A percentile compares a stretch with the other conserved stretches of the same genome.
Evolutionary conservation across 139 green algal genomes (phyloP).

Genomic region (Chlorella vulgaris): DNA sequence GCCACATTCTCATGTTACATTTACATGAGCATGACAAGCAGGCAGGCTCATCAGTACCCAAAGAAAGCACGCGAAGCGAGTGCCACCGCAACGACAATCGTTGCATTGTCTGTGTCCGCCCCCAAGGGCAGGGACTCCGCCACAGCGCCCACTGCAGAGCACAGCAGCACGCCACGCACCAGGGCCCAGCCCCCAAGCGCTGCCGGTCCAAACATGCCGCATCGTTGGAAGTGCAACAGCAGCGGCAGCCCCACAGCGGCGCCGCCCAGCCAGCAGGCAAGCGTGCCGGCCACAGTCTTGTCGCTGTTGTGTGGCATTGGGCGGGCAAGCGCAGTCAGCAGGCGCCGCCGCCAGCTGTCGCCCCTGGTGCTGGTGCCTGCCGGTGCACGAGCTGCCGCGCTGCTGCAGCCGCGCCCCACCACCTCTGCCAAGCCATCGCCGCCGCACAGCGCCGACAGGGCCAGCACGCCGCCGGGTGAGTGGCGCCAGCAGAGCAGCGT

Average conservation of each 20-base stretch:
- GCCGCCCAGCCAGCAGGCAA: conserved; percentile 38
- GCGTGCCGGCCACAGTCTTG: conserved; percentile 27
- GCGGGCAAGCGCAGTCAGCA: not conserved
- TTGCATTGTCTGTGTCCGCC: conserved; percentile 24
- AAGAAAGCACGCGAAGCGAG: conserved; percentile 19
- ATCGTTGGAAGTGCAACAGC: not conserved
- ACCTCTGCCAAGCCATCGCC: conserved; percentile 58
- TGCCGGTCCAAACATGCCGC: conserved; percentile 15
- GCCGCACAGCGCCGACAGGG: conserved; percentile 44
- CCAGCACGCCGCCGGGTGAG: conserved; percentile 32
- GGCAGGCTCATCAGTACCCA: conserved; percentile 9
- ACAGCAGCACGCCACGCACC: conserved; percentile 6
- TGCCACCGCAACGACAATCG: not conserved
- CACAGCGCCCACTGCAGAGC: conserved; percentile 2
- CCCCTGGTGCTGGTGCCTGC: not conserved
- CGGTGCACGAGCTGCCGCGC: not conserved
- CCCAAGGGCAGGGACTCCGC: conserved; percentile 34
- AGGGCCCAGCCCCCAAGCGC: not conserved
- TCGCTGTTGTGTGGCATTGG: conserved; percentile 28
- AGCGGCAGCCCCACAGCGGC: not conserved
- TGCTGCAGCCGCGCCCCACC: conserved; percentile 28
- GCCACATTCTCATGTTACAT: not conserved
- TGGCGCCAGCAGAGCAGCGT: conserved; percentile 31
- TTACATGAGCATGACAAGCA: too few relatives aligned
- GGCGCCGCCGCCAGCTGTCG: not conserved